phyloP scores from a whole-genome alignment of 345 rosid genomes.

The Cardamine occulta region DNA sequence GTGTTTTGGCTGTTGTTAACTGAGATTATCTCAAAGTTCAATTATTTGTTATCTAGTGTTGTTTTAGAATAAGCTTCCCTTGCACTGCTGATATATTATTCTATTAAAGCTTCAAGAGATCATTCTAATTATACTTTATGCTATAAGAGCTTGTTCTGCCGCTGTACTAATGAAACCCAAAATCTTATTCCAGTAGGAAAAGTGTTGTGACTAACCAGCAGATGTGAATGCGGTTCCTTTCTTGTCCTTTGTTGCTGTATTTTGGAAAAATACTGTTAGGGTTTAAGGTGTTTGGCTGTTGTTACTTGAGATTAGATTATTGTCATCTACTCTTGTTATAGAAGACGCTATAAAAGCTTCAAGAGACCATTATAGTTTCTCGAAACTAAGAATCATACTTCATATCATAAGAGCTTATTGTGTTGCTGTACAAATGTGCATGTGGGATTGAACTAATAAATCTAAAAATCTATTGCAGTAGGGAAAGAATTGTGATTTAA shows the following conservation, averaged over 20 bases:
- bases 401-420: background rate
- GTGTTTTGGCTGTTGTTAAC: background rate
- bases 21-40: background rate
- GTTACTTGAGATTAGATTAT: background rate
- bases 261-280: background rate
- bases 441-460: background rate
- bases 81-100: background rate
- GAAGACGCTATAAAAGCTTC: background rate
- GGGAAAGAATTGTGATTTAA: conserved; percentile 14
- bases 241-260: background rate
- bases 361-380: background rate
- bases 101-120: background rate
- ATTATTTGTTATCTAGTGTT: background rate
- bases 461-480: background rate
- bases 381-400: conserved; percentile 5
- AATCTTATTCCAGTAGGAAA: background rate
- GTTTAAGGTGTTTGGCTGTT: background rate
- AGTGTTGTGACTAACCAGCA: conserved; percentile 10
- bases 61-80: background rate
- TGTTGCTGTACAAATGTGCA: background rate
- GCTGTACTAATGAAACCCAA: background rate
- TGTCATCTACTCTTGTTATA: background rate
- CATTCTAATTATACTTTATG: background rate
- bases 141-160: no score
- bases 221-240: conserved; percentile 12